These are phyloP conservation scores for Tetrastigma voinierianum DNA, from an alignment of 164 flowering plant genomes.

Conservation along the genomic window DNA sequence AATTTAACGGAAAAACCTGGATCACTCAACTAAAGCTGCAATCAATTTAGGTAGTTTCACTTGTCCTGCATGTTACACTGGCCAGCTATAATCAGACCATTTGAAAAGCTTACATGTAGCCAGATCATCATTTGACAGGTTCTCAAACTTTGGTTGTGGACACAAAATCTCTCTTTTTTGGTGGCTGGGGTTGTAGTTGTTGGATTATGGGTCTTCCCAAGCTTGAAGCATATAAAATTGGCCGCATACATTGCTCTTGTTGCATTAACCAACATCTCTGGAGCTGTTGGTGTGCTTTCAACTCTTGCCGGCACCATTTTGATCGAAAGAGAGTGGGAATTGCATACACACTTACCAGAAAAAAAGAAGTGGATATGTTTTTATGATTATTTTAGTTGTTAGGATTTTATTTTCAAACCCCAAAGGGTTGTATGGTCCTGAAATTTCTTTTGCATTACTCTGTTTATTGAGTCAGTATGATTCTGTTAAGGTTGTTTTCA, in stretches of 20 bases:
- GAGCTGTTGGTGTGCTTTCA: constrained; percentile 81
- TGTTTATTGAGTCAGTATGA: background rate
- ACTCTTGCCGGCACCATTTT: constrained; percentile 86
- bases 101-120: background rate
- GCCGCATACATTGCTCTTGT: constrained; percentile 49
- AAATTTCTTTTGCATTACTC: background rate
- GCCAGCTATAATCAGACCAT: no score
- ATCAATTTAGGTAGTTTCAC: background rate
- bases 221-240: constrained; percentile 36
- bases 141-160: constrained; percentile 68
- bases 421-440: no score
- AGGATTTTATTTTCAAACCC: no score
- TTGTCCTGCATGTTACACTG: background rate
- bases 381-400: no score
- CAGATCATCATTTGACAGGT: constrained; percentile 40
- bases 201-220: constrained; percentile 38
- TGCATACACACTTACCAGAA: background rate
- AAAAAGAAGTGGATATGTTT: no score
- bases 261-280: constrained; percentile 58
- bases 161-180: constrained; percentile 72
- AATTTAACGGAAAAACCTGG: background rate
- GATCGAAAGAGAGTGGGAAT: constrained; percentile 90
- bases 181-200: constrained; percentile 74
- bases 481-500: background rate
- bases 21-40: background rate